Conservation (phyloP, 2,329 filamentous ascomycete genomes). For the Colletotrichum coccodes region DNA sequence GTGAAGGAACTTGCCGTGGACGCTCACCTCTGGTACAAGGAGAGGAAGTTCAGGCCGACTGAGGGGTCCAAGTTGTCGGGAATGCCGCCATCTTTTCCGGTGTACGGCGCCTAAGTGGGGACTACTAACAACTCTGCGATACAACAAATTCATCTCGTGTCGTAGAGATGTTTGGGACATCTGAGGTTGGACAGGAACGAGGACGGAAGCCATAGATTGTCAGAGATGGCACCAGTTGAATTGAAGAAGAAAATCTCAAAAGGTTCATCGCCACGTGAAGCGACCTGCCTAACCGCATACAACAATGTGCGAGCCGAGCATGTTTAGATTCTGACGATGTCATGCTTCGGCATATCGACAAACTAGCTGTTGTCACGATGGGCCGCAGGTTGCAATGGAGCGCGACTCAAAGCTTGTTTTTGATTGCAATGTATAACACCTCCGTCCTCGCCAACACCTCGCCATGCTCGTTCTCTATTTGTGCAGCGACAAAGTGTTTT, state of each 20-base stretch:
- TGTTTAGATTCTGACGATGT: neutral
- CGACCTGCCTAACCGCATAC: neutral
- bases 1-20: slow-evolving; percentile 54
- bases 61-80: neutral
- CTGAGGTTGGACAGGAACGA: neutral
- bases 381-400: neutral
- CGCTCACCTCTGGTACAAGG: slow-evolving; percentile 57
- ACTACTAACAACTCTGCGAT: too few relatives aligned
- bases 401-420: slow-evolving; percentile 18
- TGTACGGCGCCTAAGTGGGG: neutral
- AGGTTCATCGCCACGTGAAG: neutral
- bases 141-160: too few relatives aligned
- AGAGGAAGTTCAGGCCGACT: slow-evolving; percentile 53
- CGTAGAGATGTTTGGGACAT: too few relatives aligned
- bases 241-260: too few relatives aligned
- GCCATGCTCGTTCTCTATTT: slow-evolving; percentile 44
- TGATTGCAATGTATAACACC: slow-evolving; percentile 24
- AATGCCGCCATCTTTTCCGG: neutral
- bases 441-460: slow-evolving; percentile 43
- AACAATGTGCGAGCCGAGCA: too few relatives aligned
- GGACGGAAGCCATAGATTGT: neutral
- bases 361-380: too few relatives aligned
- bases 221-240: too few relatives aligned
- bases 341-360: neutral
- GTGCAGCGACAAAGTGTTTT: slow-evolving; percentile 45